A percentile compares a stretch with the other conserved stretches of the same genome.
Conservation (phyloP, 2,329 filamentous ascomycete genomes). For the Aspergillus intermedius region DNA sequence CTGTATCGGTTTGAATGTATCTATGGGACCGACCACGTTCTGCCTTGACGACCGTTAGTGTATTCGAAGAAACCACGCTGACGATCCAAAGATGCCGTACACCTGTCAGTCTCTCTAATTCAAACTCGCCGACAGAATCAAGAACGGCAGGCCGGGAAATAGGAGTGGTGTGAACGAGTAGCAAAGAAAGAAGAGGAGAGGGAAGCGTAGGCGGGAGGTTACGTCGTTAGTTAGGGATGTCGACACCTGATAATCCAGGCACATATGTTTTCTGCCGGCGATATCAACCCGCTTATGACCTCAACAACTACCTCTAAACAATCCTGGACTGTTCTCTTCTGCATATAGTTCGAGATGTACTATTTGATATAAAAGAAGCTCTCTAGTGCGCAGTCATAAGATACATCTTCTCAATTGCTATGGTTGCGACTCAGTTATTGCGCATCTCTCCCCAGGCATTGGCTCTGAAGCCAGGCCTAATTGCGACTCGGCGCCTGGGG, state of each 20-base stretch:
- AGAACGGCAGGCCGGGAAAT: too few species aligned
- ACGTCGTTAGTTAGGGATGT: constrained; percentile 13
- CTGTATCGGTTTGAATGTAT: constrained; percentile 9
- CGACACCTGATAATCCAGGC: constrained; percentile 16
- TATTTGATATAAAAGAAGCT: neutral
- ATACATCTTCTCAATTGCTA: neutral
- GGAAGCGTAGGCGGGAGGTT: constrained; percentile 6
- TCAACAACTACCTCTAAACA: too few species aligned
- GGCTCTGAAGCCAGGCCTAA: constrained; percentile 8
- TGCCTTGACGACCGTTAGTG: constrained; percentile 7
- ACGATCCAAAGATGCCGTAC: constrained; percentile 2
- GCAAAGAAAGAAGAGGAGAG: neutral
- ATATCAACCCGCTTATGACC: neutral
- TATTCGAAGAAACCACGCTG: neutral
- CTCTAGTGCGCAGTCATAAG: too few species aligned
- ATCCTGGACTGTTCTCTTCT: neutral
- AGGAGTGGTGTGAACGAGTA: neutral
- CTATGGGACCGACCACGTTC: constrained; percentile 13
- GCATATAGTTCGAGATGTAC: neutral
- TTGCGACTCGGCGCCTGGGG: constrained; percentile 5
- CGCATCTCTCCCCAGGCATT: constrained; percentile 19
- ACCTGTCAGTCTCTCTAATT: constrained; percentile 12
- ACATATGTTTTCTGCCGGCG: neutral
- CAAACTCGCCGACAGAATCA: neutral
- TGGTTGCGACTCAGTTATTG: constrained; percentile 27